Conservation (phyloP, 805 yeast genomes). For the Blastobotrys attinorum region DNA sequence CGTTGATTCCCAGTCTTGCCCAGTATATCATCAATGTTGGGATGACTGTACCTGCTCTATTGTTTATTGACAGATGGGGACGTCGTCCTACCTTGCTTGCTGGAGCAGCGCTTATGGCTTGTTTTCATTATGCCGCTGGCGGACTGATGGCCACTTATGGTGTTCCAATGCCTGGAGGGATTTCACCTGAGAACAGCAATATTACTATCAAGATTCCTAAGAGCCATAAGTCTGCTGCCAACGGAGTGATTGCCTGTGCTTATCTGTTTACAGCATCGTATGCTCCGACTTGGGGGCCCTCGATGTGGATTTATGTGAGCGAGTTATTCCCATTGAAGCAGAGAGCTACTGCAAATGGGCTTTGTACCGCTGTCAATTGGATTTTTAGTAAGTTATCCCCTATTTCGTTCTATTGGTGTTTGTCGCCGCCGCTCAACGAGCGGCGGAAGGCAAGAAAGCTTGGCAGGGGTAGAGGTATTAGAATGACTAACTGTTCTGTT, state of each 20-base stretch:
- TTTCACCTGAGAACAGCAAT: constrained; percentile 20
- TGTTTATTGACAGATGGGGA: constrained; percentile 53
- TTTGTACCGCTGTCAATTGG: constrained; percentile 35
- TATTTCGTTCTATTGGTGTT: too few relatives aligned
- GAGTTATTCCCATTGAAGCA: constrained; percentile 39
- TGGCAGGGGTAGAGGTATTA: too few relatives aligned
- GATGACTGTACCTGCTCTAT: constrained; percentile 54
- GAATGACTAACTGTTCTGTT: too few relatives aligned
- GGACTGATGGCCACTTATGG: constrained; percentile 30
- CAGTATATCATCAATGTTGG: constrained; percentile 50
- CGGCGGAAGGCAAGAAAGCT: too few relatives aligned
- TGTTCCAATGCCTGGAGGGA: constrained; percentile 3
- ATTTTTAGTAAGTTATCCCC: too few relatives aligned
- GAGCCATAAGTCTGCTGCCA: constrained; percentile 34
- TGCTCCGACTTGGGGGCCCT: constrained; percentile 75
- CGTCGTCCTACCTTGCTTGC: constrained; percentile 51
- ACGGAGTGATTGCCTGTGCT: constrained; percentile 41
- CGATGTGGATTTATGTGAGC: constrained; percentile 38
- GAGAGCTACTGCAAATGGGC: constrained; percentile 44
- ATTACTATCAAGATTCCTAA: constrained; percentile 23
- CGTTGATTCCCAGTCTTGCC: constrained; percentile 49
- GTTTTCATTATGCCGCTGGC: constrained; percentile 56
- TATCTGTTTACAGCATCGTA: constrained; percentile 62
- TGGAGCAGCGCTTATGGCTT: constrained; percentile 58
- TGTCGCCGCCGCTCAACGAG: too few relatives aligned